Evolutionary conservation across 2,329 filamentous ascomycete genomes (phyloP).

Genomic region (Ophiostoma sp.): DNA sequence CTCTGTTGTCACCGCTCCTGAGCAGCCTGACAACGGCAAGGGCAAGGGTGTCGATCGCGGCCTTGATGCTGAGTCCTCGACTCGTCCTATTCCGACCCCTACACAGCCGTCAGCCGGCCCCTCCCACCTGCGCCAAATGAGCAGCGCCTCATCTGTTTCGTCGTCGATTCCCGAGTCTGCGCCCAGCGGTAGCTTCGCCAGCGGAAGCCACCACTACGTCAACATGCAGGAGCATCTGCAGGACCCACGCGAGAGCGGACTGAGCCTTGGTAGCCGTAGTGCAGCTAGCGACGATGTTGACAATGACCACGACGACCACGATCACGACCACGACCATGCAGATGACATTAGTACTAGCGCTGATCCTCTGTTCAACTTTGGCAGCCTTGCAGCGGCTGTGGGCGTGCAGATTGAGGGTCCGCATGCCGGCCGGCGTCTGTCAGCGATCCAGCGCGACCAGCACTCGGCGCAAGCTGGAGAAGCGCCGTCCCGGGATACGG

Average conservation of each 20-base stretch:
- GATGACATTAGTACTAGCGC: conserved; percentile 41
- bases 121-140: conserved; percentile 75
- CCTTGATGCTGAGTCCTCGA: conserved; percentile 25
- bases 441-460: conserved; percentile 31
- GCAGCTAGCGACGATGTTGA: conserved; percentile 31
- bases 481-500: background rate
- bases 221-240: conserved; percentile 35
- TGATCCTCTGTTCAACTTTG: conserved; percentile 88
- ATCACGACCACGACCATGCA: conserved; percentile 27
- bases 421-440: conserved; percentile 36
- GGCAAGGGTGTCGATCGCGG: conserved; percentile 65
- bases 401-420: conserved; percentile 55
- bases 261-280: conserved; percentile 42
- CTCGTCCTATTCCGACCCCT: conserved; percentile 41
- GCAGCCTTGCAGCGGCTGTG: conserved; percentile 79
- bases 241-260: conserved; percentile 50
- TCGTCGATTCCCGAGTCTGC: conserved; percentile 68
- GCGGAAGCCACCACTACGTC: conserved; percentile 38
- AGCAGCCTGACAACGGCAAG: conserved; percentile 43
- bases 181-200: conserved; percentile 30
- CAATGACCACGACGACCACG: background rate
- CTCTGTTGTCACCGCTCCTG: background rate
- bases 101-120: conserved; percentile 53
- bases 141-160: conserved; percentile 76
- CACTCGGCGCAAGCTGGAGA: conserved; percentile 16